These are phyloP conservation scores for Exophiala sp. DNA, from an alignment of 2,329 filamentous ascomycete genomes.

Conservation along the genomic window DNA sequence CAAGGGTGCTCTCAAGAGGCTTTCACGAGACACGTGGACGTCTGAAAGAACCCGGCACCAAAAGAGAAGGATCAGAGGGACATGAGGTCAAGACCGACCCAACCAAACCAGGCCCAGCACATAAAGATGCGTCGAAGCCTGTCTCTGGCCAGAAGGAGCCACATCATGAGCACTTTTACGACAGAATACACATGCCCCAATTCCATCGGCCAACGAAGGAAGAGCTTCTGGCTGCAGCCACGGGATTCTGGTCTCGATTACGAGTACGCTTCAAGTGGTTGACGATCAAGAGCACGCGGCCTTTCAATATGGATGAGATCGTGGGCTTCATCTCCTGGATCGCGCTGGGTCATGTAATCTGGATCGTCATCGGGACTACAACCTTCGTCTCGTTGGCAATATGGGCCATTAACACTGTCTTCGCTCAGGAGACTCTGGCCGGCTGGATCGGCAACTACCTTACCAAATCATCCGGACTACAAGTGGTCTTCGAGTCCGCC, in stretches of 20 bases:
- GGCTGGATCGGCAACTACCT: constrained; percentile 93
- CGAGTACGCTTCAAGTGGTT: constrained; percentile 97
- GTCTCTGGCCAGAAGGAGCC: constrained; percentile 14
- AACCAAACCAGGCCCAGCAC: constrained; percentile 17
- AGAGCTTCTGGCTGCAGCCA: constrained; percentile 85
- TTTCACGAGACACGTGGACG: constrained; percentile 6
- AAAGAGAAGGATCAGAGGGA: constrained; percentile 33
- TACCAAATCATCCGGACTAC: constrained; percentile 86
- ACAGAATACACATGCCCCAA: constrained; percentile 68
- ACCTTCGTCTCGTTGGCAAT: constrained; percentile 94
- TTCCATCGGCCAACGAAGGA: constrained; percentile 84
- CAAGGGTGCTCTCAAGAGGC: constrained; percentile 12
- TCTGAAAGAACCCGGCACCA: constrained; percentile 29
- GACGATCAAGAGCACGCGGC: constrained; percentile 86
- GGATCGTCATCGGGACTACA: constrained; percentile 94
- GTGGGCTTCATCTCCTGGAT: constrained; percentile 95
- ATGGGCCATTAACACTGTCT: constrained; percentile 88
- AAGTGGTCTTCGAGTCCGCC: constrained; percentile 93
- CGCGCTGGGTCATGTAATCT: constrained; percentile 85
- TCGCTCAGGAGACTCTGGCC: constrained; percentile 94
- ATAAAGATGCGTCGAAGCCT: constrained; percentile 26
- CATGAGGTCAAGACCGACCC: constrained; percentile 19
- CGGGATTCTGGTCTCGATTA: constrained; percentile 84
- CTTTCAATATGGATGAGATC: constrained; percentile 96
- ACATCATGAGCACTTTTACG: constrained; percentile 48